These are phyloP conservation scores for Lasiosphaeria ovina DNA, from an alignment of 495 filamentous ascomycete genomes.

Conservation along the genomic window DNA sequence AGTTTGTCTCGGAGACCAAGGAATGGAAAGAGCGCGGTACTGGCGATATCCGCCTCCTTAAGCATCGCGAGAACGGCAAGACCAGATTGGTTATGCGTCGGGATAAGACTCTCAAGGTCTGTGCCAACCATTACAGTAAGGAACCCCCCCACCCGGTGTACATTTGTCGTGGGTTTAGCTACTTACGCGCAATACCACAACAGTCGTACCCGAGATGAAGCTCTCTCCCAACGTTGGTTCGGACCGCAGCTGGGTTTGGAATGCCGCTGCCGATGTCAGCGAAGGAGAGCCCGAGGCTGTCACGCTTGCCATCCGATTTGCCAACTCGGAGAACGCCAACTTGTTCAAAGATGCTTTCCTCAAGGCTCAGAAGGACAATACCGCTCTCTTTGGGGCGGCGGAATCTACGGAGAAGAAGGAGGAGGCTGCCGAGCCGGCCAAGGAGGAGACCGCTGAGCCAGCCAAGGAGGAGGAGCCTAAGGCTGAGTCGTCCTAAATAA, in stretches of 20 bases:
- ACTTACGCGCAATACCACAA: constrained; percentile 1
- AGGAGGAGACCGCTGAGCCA: constrained; percentile 28
- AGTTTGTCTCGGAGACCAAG: constrained; percentile 82
- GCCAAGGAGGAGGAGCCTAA: constrained; percentile 24
- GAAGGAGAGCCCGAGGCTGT: constrained; percentile 96
- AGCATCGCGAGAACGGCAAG: constrained; percentile 98
- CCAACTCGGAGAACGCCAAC: constrained; percentile 97
- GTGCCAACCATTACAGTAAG: constrained; percentile 99
- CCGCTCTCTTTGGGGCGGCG: constrained; percentile 63
- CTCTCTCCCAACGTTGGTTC: constrained; percentile 95
- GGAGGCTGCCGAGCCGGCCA: constrained; percentile 27
- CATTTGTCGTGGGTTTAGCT: neutral
- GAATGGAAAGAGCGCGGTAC: constrained; percentile 99
- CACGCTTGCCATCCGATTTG: constrained; percentile 95
- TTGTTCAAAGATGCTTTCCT: constrained; percentile 97
- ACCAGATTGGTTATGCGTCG: constrained; percentile 96
- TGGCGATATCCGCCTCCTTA: constrained; percentile 91
- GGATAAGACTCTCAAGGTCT: constrained; percentile 99
- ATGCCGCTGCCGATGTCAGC: constrained; percentile 93
- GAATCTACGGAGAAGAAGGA: constrained; percentile 22
- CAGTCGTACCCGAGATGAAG: constrained; percentile 98
- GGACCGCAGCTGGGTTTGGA: constrained; percentile 99
- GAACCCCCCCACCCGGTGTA: constrained; percentile 26
- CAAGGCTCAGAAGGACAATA: constrained; percentile 97
- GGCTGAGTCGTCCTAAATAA: constrained; percentile 16